A percentile compares a stretch with the other conserved stretches of the same genome.
Evolutionary conservation across 2,329 filamentous ascomycete genomes (phyloP).

Genomic region (Lecanicillium sp.): DNA sequence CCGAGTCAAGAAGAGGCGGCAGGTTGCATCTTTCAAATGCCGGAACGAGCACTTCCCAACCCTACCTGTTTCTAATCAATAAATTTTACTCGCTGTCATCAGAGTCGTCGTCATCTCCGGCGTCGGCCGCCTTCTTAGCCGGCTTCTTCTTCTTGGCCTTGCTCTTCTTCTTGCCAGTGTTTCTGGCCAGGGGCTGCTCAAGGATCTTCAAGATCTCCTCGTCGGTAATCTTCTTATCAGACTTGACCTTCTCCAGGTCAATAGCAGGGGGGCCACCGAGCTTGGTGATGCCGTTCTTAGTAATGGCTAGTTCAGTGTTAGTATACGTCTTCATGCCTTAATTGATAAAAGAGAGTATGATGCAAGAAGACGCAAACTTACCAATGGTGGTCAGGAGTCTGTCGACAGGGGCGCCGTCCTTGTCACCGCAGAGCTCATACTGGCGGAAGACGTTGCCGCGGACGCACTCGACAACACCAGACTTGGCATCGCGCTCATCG

Average conservation of each 20-base stretch:
- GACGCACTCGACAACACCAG: slow-evolving; percentile 90
- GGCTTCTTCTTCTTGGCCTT: slow-evolving; percentile 70
- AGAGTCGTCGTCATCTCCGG: slow-evolving; percentile 25
- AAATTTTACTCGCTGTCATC: slow-evolving; percentile 12
- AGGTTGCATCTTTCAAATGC: neutral
- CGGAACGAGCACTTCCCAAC: neutral
- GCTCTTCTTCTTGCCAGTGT: slow-evolving; percentile 90
- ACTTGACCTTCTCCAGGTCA: slow-evolving; percentile 77
- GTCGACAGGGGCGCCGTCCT: slow-evolving; percentile 77
- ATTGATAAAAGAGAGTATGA: too few relatives aligned
- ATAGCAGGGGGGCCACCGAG: slow-evolving; percentile 67
- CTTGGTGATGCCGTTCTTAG: slow-evolving; percentile 92
- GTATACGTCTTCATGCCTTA: neutral
- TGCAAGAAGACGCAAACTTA: too few relatives aligned
- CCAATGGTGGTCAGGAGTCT: slow-evolving; percentile 86
- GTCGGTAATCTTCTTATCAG: slow-evolving; percentile 96
- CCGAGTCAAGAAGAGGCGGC: too few relatives aligned
- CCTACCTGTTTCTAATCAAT: slow-evolving; percentile 9
- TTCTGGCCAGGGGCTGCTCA: slow-evolving; percentile 76
- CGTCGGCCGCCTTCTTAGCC: slow-evolving; percentile 35
- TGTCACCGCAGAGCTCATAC: slow-evolving; percentile 93
- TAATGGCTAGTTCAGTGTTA: slow-evolving; percentile 58
- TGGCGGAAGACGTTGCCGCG: slow-evolving; percentile 86
- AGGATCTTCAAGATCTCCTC: slow-evolving; percentile 94
- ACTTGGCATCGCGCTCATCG: slow-evolving; percentile 94